Evolutionary conservation across 2,329 filamentous ascomycete species (phyloP), one percentile per base, ranked within the genome.

Genomic region (Alternaria postmessia): DNA sequence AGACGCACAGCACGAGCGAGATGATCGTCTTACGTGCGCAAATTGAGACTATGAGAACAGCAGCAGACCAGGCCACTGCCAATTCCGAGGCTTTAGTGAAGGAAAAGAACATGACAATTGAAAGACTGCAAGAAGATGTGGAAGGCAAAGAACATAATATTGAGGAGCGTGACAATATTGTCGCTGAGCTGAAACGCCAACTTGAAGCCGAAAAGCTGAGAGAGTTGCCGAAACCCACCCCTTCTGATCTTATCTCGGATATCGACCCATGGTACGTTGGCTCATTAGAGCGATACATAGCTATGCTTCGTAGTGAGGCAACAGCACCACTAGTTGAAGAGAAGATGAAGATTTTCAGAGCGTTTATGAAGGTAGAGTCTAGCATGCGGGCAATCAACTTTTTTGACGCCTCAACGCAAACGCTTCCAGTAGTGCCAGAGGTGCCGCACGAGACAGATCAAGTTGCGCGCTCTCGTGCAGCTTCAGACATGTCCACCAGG

Each of bases 261-360:
- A 76, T 87, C n/a, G 83, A 86, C 61, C 82, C 84, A 3, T 87
- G 85, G 83, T 87, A 83, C 64, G 83, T 81, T 64, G 83, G 84
- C 2, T 87, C 85, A 26, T 70, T 87, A 48, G 81, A 84, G 51
- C 79, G 85, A 42, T 87, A 83, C 66, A 81, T 85, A 30, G 76
- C 79, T 4, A 87, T 87, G 84, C 76, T 87, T 24, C 81, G 82
- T 49, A 80, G 82, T 53, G 85, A 87, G 67, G 80, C 82, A 30
- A 59, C 51, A 11, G 72, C 73, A 75, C 78, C 57, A 76, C 81
- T 47, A 70, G 82, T 86, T 44, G 79, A 83, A 54, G 82, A 85
- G 46, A 85, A 85, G 61, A 83, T 83, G 64, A 83, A 83, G 57
- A 79, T 84, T 0, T 87, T 87, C 64, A 83, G 79, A 7, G 76